Evolutionary conservation across 1,139 yeast species (phyloP), one percentile per base, ranked within the genome.

Genomic region (Suhomyces terraborum): DNA sequence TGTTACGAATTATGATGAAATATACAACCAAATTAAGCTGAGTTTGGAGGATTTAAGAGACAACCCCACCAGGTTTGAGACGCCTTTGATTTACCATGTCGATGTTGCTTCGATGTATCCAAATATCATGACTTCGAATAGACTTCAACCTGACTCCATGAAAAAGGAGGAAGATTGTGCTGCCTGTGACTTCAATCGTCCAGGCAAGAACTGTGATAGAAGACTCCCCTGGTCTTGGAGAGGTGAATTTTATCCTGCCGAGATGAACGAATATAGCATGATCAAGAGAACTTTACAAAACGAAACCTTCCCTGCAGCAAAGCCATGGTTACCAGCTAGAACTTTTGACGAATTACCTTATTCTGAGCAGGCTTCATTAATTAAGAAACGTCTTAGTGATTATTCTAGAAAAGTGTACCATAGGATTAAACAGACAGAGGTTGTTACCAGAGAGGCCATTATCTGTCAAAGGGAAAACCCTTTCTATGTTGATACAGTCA

Each of bases 81-180:
- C 70, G 7, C 99, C 99, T 0, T 71, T 88, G 28, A 94, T 94
- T 50, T 94, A 94, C 56, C 99, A 94, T 61, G 96, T 94, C 30
- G 99, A 94, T 69, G 99, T 94, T 41, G 98, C 99, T 0, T 93
- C 98, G 0, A 94, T 94, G 99, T 94, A 94, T 58, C 99, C 99
- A 4, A 93, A 94, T 59, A 94, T 94, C 56, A 94, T 94, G 98
- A 88, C 96, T 4, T 87, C 98, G 0, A 94, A 94, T 64, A 80
- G 99, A 58, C 72, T 94, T 41, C 99, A 94, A 61, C 99, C 99
- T 0, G 99, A 94, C 63, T 91, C 98, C 1, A 93, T 94, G 89
- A 91, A 93, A 54, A 71, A 85, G 0, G 98, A 93, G 58, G 88
- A 88, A 53, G 96, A 89, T 55, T 94, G 98, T 67, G 98, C 98